Base-by-base conservation (phyloP, 1,284 basidiomycete species). In the Ganoderma multipileum region DNA sequence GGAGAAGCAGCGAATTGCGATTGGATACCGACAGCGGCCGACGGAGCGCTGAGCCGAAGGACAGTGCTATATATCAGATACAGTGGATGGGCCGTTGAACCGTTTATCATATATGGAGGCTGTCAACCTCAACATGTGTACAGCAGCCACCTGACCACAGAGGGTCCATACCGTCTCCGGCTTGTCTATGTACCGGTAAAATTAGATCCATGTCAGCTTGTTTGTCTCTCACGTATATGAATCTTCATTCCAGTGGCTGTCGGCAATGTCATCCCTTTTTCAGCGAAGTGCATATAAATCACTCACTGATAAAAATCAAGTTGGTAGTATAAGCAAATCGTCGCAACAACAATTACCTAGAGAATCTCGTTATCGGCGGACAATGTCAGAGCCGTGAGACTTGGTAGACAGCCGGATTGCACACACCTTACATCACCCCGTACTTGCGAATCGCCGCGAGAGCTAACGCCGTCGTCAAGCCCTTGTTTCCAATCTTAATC, bases 401-500 rank as follows among this genome's bases (percentile, higher is more conserved):
- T 8, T 33, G 2, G 9, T 8, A 33, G 18, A 20, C 23, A 50
- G 23, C 2, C 23, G 20, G 11, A 4, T 12, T 3, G 20, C 36
- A 6, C 36, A 23, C n/a, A 58, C 57, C 57, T 58, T 33, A 58
- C 0, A 39, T 9, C 36, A 23, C 36, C 23, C 36, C 36, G 39
- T 38, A 39, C 57, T 58, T 58, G 57, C 57, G 57, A 38, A 58
- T 58, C 33, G 57, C 57, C 16, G 36, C 36, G n/a, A 58, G 20
- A 58, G 57, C 57, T 36, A 58, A 14, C 16, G 55, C 55, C 6
- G 33, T 58, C n/a, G 55, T 38, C 30, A 58, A 4, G 3, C 70
- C 72, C 33, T 60, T 41, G 42, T 69, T 71, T 11, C 68, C 68
- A 11, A 66, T 60, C 57, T 75, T 77, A 57, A 84, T 73, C 0